Percentiles rank a stretch among this genome's conserved stretches.
These are phyloP conservation scores for Colletotrichum zoysiae DNA, from an alignment of 2,329 filamentous ascomycete genomes.

Conservation along the genomic window DNA sequence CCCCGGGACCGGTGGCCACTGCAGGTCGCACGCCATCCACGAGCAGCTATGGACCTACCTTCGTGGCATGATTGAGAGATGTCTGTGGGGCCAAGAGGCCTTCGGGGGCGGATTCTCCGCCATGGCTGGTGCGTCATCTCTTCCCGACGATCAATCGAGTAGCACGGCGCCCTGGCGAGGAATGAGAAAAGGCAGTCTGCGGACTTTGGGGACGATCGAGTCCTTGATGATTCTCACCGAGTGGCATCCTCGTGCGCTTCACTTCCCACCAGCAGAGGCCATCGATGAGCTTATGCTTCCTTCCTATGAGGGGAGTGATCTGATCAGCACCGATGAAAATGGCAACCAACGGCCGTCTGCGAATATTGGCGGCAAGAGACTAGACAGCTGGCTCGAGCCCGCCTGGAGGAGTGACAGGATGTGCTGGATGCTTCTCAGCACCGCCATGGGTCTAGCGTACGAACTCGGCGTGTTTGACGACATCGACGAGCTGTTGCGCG, in stretches of 20 bases:
- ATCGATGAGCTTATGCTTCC: constrained; percentile 77
- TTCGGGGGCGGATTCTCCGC: constrained; percentile 83
- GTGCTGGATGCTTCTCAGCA: constrained; percentile 98
- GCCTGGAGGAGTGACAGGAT: constrained; percentile 95
- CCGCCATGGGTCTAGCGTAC: constrained; percentile 88
- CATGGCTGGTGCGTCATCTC: constrained; percentile 35
- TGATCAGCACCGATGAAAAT: constrained; percentile 59
- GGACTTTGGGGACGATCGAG: constrained; percentile 94
- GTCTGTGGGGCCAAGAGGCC: constrained; percentile 96
- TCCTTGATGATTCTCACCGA: constrained; percentile 94
- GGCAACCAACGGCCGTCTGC: constrained; percentile 58
- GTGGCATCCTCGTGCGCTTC: constrained; percentile 94
- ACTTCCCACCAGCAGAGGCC: constrained; percentile 88
- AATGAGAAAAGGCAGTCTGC: constrained; percentile 80
- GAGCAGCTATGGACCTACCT: constrained; percentile 96
- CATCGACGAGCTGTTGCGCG: constrained; percentile 77
- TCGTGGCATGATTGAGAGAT: constrained; percentile 92
- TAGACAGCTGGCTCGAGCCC: constrained; percentile 96
- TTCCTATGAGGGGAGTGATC: constrained; percentile 63
- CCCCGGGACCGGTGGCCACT: constrained; percentile 82
- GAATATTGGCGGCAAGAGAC: constrained; percentile 83
- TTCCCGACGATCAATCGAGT: constrained; percentile 67
- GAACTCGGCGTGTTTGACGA: constrained; percentile 97
- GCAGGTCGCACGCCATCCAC: constrained; percentile 90
- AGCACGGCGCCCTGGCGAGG: constrained; percentile 79